These are phyloP conservation scores for Rosa hybrid DNA, from an alignment of 331 rosid species.

Conservation along the genomic window DNA sequence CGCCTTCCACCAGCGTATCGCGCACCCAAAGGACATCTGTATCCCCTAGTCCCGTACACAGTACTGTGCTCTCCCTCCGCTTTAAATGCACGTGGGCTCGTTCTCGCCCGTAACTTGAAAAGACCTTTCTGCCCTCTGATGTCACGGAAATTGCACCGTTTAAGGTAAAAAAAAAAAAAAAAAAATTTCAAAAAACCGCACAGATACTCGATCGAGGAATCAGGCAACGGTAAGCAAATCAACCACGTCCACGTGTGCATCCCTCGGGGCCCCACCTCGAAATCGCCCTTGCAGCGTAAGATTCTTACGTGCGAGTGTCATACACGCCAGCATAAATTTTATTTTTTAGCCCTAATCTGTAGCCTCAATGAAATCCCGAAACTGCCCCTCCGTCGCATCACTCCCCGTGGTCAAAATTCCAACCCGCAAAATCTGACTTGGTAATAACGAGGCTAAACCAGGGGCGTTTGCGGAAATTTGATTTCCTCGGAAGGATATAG, in stretches of 20 bases:
- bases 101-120: background rate
- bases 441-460: background rate
- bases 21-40: background rate
- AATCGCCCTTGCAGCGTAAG: background rate
- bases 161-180: background rate
- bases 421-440: background rate
- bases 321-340: slow-evolving; percentile 15
- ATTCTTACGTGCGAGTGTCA: slow-evolving; percentile 31
- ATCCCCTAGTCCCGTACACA: background rate
- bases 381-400: slow-evolving; percentile 7
- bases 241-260: background rate
- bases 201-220: background rate
- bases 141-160: background rate
- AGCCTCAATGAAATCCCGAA: background rate
- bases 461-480: slow-evolving; percentile 19
- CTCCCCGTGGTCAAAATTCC: background rate
- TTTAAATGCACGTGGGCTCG: slow-evolving; percentile 9
- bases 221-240: background rate
- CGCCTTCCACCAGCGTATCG: background rate
- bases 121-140: background rate
- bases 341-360: background rate
- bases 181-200: background rate
- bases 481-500: slow-evolving; percentile 1
- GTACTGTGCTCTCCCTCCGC: slow-evolving; percentile 11
- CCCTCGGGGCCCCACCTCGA: background rate